phyloP scores from a whole-genome alignment of 1,139 yeast genomes.

The Geotrichum australiense region DNA sequence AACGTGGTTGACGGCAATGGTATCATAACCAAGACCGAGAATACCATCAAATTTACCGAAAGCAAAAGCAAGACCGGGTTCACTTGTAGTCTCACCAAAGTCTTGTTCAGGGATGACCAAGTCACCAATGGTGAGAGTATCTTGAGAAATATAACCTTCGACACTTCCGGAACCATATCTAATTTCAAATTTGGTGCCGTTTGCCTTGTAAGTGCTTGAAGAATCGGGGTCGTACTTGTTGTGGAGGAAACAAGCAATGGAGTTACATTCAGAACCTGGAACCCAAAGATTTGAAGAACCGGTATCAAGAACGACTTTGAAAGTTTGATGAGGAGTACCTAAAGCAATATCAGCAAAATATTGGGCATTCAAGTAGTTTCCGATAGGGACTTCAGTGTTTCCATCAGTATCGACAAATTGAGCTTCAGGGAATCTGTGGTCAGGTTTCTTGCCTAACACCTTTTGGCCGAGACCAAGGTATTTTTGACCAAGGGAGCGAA shows the following conservation, averaged over 20 bases:
- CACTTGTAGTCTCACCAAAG: slow-evolving; percentile 94
- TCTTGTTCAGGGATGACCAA: slow-evolving; percentile 78
- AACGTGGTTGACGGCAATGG: slow-evolving; percentile 78
- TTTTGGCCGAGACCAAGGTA: slow-evolving; percentile 53
- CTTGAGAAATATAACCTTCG: slow-evolving; percentile 87
- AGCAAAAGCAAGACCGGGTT: slow-evolving; percentile 96
- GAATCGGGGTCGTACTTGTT: slow-evolving; percentile 75
- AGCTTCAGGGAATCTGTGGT: slow-evolving; percentile 16
- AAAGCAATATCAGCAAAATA: slow-evolving; percentile 82
- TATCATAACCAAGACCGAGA: slow-evolving; percentile 85
- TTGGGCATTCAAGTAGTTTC: slow-evolving; percentile 91
- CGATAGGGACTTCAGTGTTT: slow-evolving; percentile 70
- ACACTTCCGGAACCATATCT: slow-evolving; percentile 89
- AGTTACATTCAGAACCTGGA: slow-evolving; percentile 79
- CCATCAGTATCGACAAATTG: slow-evolving; percentile 34
- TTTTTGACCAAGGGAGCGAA: slow-evolving; percentile 64
- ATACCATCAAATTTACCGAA: slow-evolving; percentile 98
- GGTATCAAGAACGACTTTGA: slow-evolving; percentile 74
- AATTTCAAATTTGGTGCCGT: slow-evolving; percentile 79
- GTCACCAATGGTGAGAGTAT: slow-evolving; percentile 72
- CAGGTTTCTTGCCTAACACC: slow-evolving; percentile 16
- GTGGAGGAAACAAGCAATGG: slow-evolving; percentile 93
- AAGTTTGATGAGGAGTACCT: slow-evolving; percentile 89
- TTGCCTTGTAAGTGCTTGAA: slow-evolving; percentile 74
- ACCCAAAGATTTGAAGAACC: slow-evolving; percentile 98